Base-by-base conservation (phyloP, 1,284 basidiomycete genomes). In the Apiotrichum montevideense region DNA sequence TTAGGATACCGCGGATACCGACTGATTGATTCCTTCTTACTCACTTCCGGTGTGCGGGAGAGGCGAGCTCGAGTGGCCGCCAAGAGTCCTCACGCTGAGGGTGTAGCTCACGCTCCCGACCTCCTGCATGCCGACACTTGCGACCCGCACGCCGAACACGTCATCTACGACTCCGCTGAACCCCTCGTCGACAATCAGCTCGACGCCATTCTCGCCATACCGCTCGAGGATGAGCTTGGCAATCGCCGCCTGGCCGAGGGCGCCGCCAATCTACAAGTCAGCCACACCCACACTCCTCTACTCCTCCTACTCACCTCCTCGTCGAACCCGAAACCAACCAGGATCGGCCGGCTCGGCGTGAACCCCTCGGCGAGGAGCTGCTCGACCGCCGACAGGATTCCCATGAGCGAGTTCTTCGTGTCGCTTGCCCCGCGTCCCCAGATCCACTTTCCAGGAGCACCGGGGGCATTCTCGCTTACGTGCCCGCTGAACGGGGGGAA, bases 401-500 rank as follows among this genome's bases (percentile, higher is more conserved):
- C 76, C 50, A 80, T 66, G 46, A 56, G 49, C 7, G 56, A 54
- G 10, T 52, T 54, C 49, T 66, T 66, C 58, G 59, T 63, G 44
- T 66, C 63, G 3, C 57, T 60, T 8, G 65, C 55, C 1, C 65
- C 65, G 34, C 65, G 47, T 1, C 65, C 65, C 50, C 62, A 66
- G 14, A 66, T 51, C 41, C 41, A 42, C 41, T 42, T 42, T 6
- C 41, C 41, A 14, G 41, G 41, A 11, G 69, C 64, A 6, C 9
- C 52, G 67, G 54, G 70, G 58, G 8, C 70, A 14, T 42, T 42
- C 29, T 80, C 76, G 52, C 78, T 66, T 43, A 65, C 63, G 0
- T 42, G 41, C 10, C 80, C 81, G 6, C 72, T 71, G 61, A 80
- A 82, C 0, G 81, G 81, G 1, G 77, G 75, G 58, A 78, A 71